These are phyloP conservation scores for Macrophomina pseudophaseolina DNA, from an alignment of 2,329 filamentous ascomycete species.

Conservation along the genomic window DNA sequence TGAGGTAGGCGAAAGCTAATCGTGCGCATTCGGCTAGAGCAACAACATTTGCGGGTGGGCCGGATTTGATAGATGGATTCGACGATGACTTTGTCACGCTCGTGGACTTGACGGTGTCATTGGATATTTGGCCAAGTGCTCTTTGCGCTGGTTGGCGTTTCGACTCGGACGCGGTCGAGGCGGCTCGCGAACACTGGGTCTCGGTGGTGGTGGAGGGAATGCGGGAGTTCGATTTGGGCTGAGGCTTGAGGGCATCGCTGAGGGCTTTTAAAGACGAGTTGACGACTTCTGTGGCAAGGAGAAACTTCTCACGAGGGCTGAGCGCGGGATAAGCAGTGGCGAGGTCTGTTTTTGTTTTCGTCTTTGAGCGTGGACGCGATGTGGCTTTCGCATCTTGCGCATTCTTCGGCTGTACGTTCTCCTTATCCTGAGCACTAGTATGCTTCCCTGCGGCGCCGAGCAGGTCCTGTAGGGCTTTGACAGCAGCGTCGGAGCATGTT, in stretches of 20 bases:
- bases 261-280: conserved; percentile 73
- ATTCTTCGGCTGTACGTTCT: conserved; percentile 32
- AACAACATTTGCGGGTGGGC: conserved; percentile 47
- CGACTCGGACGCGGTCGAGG: conserved; percentile 31
- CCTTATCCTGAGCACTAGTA: conserved; percentile 39
- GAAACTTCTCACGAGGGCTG: conserved; percentile 64
- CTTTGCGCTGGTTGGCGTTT: conserved; percentile 61
- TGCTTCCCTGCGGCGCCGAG: conserved; percentile 45
- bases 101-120: conserved; percentile 51
- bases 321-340: conserved; percentile 44
- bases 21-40: conserved; percentile 72
- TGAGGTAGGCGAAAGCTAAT: conserved; percentile 68
- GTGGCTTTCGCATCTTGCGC: conserved; percentile 35
- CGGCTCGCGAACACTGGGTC: conserved; percentile 27
- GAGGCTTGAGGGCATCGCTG: conserved; percentile 66
- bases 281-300: conserved; percentile 74
- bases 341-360: conserved; percentile 15
- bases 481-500: conserved; percentile 56
- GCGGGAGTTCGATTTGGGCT: conserved; percentile 32
- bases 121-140: conserved; percentile 64
- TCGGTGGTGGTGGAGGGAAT: conserved; percentile 29
- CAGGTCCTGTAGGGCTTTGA: conserved; percentile 53
- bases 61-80: conserved; percentile 35
- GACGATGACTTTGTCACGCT: conserved; percentile 41
- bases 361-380: neutral